Evolutionary conservation across 192 early-diverging fungal species (phyloP), one percentile per base, ranked within the genome.

Genomic region (Paraglomus brasilianum): DNA sequence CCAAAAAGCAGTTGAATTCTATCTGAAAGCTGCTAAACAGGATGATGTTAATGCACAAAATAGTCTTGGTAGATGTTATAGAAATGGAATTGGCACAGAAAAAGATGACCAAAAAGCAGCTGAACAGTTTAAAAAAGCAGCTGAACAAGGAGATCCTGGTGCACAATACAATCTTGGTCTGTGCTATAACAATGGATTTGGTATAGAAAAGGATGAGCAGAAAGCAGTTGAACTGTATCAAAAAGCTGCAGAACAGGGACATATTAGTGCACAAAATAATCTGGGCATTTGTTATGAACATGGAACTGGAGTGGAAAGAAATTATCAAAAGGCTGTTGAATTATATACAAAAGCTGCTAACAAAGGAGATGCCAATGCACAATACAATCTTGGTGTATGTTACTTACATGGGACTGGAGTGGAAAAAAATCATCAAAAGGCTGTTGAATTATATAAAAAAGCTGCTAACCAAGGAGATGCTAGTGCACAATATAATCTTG

Each of bases 51-150:
- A 82, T 77, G 84, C 84, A 46, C 77, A 85, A 66, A 92, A 89
- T 63, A 92, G 89, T n/a, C 80, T 94, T 38, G 91, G 90, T 30
- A 88, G 89, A 60, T 94, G 90, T 77, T 84, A 84, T 75, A 79
- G 85, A 42, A 78, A 89, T 68, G 88, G 88, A 14, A 78, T 80
- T 24, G 88, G 88, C 14, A 66, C 81, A 5, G 73, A 73, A 19
- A 76, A 76, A 50, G 82, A 87, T 56, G 67, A 78, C 7, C 43
- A 61, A 49, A 60, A 80, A 62, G 88, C 83, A 14, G 77, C 83
- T 13, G 74, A 79, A 48, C 87, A 83, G 86, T 89, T 87, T 62
- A 63, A 68, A n/a, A 74, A 80, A 59, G 86, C 88, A 5, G 88
- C 88, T 22, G 57, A 76, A 9, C 84, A 89, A 50, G 85, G 85